Conservation (phyloP, 1,284 basidiomycete species). For the Taiwanofungus camphoratus region DNA sequence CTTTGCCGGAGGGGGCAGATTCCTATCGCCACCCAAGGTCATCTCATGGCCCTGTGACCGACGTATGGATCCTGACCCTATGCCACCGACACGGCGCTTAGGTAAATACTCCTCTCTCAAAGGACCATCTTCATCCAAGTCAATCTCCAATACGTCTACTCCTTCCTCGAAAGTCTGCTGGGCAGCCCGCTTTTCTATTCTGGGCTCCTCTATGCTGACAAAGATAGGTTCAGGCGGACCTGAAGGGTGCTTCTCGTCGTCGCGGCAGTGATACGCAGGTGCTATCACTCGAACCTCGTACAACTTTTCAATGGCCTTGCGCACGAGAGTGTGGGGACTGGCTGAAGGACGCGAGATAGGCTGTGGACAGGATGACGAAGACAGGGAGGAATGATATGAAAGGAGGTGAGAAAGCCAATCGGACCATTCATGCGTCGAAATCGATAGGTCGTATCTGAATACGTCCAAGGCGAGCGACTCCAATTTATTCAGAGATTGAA, state of each 20-base stretch:
- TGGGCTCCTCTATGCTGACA: constrained; percentile 59
- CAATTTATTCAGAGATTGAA: constrained; percentile 61
- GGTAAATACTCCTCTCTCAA: constrained; percentile 75
- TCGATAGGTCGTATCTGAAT: constrained; percentile 62
- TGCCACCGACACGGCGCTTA: constrained; percentile 48
- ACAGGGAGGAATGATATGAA: constrained; percentile 56
- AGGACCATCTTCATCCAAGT: constrained; percentile 77
- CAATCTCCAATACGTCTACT: constrained; percentile 57
- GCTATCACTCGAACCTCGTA: constrained; percentile 38
- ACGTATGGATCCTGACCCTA: constrained; percentile 23
- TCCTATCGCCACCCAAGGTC: constrained; percentile 28
- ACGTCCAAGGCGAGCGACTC: constrained; percentile 67
- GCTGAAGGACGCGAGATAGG: constrained; percentile 74
- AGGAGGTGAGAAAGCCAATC: constrained; percentile 62
- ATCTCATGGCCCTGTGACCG: constrained; percentile 28
- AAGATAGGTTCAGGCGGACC: constrained; percentile 57
- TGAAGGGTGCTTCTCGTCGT: constrained; percentile 13
- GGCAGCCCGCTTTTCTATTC: constrained; percentile 42
- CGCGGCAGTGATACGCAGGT: constrained; percentile 12
- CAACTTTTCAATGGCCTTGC: constrained; percentile 65
- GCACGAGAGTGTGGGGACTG: constrained; percentile 61
- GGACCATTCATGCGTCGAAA: constrained; percentile 57
- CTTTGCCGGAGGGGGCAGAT: constrained; percentile 66
- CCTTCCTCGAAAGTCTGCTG: constrained; percentile 31
- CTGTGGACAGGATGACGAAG: constrained; percentile 54